Evolutionary conservation across 495 filamentous ascomycete species (phyloP).

Genomic region (Pyrenopolyporus hunteri): DNA sequence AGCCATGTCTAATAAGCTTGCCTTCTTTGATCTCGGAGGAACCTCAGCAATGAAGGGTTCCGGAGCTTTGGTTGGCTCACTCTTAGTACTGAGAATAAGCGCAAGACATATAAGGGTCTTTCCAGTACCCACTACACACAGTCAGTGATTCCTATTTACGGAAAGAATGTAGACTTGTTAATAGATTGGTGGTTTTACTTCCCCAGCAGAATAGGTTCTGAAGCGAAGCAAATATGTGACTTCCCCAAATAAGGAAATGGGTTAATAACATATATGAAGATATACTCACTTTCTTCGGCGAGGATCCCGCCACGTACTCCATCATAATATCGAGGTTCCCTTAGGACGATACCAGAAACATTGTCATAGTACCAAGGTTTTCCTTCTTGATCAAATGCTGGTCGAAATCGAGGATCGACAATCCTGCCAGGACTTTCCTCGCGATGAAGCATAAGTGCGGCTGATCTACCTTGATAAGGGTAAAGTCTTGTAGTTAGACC

Average conservation of each 20-base stretch:
- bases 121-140: conserved; percentile 61
- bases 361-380: conserved; percentile 73
- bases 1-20: conserved; percentile 67
- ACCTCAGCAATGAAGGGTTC: conserved; percentile 58
- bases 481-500: conserved; percentile 75
- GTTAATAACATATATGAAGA: conserved; percentile 49
- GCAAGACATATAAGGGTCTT: conserved; percentile 91
- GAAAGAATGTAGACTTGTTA: conserved; percentile 46
- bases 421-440: conserved; percentile 69
- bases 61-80: conserved; percentile 62
- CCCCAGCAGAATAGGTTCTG: too few relatives aligned
- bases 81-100: conserved; percentile 78
- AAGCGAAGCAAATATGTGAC: not conserved
- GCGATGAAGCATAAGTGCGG: conserved; percentile 83
- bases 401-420: conserved; percentile 75
- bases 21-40: conserved; percentile 52
- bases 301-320: conserved; percentile 78
- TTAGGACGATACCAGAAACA: conserved; percentile 64
- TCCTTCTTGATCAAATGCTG: conserved; percentile 63
- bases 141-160: conserved; percentile 15
- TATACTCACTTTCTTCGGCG: conserved; percentile 63
- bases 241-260: not conserved
- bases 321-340: conserved; percentile 73
- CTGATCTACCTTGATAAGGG: conserved; percentile 80
- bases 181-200: not conserved